A percentile compares a stretch with the other conserved stretches of the same genome.
phyloP scores from a whole-genome alignment of 306 rosid genomes.

The Cicer yamashitae region DNA sequence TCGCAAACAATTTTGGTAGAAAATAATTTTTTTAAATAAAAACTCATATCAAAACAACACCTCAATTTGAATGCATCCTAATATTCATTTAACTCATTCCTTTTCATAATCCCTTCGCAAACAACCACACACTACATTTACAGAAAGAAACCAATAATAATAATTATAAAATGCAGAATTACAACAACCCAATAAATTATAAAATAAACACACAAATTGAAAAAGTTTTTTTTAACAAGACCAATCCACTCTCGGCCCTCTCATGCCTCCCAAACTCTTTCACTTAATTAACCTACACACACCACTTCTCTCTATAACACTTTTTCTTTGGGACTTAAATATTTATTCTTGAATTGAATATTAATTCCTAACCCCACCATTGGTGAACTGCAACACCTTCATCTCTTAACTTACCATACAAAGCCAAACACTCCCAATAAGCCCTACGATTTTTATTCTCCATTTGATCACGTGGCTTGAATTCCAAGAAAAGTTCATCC shows the following conservation, averaged over 20 bases:
- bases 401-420: conserved; percentile 78
- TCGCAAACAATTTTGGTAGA: too few relatives aligned
- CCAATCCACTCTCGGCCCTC: not conserved
- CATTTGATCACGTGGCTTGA: conserved; percentile 56
- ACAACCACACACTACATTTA: not conserved
- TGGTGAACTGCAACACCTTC: conserved; percentile 95
- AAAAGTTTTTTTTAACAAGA: not conserved
- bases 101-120: not conserved
- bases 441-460: conserved; percentile 51
- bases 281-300: conserved; percentile 21
- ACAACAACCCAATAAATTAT: conserved; percentile 18
- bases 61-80: not conserved
- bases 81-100: conserved; percentile 1
- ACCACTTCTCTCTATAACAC: not conserved
- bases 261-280: not conserved
- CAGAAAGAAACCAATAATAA: conserved; percentile 7
- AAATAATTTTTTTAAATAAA: too few relatives aligned
- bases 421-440: conserved; percentile 86
- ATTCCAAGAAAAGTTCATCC: conserved; percentile 89
- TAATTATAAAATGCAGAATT: conserved; percentile 4
- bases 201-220: not conserved
- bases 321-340: too few relatives aligned
- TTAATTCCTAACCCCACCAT: conserved; percentile 72
- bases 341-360: too few relatives aligned
- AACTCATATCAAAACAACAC: not conserved